These are phyloP conservation scores for Inonotus obliquus DNA, from an alignment of 1,284 basidiomycete genomes.

Conservation along the genomic window DNA sequence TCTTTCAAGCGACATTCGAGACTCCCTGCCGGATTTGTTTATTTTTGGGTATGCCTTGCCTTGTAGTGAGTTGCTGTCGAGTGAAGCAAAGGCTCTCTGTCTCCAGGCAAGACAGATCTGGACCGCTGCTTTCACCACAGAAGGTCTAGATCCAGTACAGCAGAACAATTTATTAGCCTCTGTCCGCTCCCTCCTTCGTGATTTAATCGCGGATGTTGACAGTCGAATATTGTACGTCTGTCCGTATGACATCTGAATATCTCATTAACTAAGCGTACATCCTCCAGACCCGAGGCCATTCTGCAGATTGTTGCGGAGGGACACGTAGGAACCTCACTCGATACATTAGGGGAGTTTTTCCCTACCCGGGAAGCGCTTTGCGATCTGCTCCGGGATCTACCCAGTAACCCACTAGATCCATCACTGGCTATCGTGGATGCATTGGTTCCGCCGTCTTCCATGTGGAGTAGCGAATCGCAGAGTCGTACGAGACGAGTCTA, in stretches of 20 bases:
- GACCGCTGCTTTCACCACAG: slow-evolving; percentile 12
- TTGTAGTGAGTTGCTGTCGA: slow-evolving; percentile 20
- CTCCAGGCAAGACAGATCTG: slow-evolving; percentile 25
- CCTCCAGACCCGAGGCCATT: slow-evolving; percentile 44
- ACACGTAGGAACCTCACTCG: slow-evolving; percentile 30
- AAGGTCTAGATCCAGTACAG: slow-evolving; percentile 16
- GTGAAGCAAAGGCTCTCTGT: slow-evolving; percentile 22
- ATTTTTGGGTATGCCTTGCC: slow-evolving; percentile 46
- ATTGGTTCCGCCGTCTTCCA: slow-evolving; percentile 44
- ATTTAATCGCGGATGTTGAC: slow-evolving; percentile 39
- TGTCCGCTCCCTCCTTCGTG: slow-evolving; percentile 39
- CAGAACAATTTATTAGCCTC: slow-evolving; percentile 27
- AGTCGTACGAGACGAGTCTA: slow-evolving; percentile 21
- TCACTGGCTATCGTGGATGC: slow-evolving; percentile 62
- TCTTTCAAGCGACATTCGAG: slow-evolving; percentile 18
- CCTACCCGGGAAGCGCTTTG: slow-evolving; percentile 47
- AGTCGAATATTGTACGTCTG: slow-evolving; percentile 36
- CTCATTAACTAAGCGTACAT: background rate
- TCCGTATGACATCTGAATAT: slow-evolving; percentile 6
- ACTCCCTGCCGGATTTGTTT: slow-evolving; percentile 42
- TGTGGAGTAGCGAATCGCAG: slow-evolving; percentile 22
- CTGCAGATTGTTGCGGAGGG: slow-evolving; percentile 33
- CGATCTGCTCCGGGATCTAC: slow-evolving; percentile 41
- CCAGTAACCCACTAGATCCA: slow-evolving; percentile 45
- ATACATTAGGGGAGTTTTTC: slow-evolving; percentile 46